Conservation (phyloP, 768 basidiomycete species). For the Mycena haematopus region DNA sequence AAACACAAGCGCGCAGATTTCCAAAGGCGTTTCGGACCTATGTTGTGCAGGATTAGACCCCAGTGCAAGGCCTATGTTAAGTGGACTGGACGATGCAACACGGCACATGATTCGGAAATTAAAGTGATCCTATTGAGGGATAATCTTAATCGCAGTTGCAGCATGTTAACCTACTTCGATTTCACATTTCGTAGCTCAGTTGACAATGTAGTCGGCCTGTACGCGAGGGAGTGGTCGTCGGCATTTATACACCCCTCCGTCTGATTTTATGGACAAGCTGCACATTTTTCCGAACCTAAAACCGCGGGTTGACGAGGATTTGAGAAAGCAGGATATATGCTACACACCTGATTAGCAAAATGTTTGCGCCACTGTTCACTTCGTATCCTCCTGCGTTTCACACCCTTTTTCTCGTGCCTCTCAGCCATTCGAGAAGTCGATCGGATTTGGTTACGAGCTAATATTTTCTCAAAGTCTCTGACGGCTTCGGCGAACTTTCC, state of each 20-base stretch:
- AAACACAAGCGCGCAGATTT: neutral
- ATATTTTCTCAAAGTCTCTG: slow-evolving; percentile 53
- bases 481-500: slow-evolving; percentile 57
- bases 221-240: slow-evolving; percentile 20
- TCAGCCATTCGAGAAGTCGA: slow-evolving; percentile 53
- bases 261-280: slow-evolving; percentile 81
- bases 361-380: slow-evolving; percentile 82
- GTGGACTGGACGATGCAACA: neutral
- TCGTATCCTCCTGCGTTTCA: slow-evolving; percentile 73
- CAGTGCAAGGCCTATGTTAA: neutral
- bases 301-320: slow-evolving; percentile 22
- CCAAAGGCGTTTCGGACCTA: neutral
- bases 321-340: slow-evolving; percentile 3
- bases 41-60: neutral
- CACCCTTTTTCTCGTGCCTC: slow-evolving; percentile 85
- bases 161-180: slow-evolving; percentile 27
- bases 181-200: slow-evolving; percentile 21
- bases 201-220: slow-evolving; percentile 5
- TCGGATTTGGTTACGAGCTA: slow-evolving; percentile 62
- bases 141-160: slow-evolving; percentile 19
- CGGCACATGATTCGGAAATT: slow-evolving; percentile 12
- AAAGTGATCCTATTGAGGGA: slow-evolving; percentile 21
- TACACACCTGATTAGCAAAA: slow-evolving; percentile 78
- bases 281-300: slow-evolving; percentile 85
- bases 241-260: slow-evolving; percentile 66